Percentiles rank a stretch among this genome's conserved stretches.
Evolutionary conservation across 441 rosid genomes (phyloP).

Genomic region (Mallotus japonicus): DNA sequence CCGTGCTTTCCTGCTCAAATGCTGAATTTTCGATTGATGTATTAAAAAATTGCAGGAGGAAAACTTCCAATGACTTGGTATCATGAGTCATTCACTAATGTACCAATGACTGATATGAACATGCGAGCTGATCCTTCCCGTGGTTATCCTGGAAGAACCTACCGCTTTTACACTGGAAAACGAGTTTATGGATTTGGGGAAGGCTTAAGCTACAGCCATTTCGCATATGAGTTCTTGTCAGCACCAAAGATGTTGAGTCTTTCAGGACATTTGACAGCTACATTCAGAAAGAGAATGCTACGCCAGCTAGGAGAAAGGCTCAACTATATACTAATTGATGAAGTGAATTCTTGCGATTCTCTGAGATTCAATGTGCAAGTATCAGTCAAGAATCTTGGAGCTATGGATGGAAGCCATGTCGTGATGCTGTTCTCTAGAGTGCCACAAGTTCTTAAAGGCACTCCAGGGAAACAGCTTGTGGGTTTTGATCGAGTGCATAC

Average conservation of each 20-base stretch:
- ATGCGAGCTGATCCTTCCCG: constrained; percentile 62
- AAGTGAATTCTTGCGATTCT: constrained; percentile 47
- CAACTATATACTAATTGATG: constrained; percentile 31
- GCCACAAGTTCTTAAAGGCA: constrained; percentile 44
- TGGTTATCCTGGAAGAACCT: constrained; percentile 81
- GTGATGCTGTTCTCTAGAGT: constrained; percentile 58
- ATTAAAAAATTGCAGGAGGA: constrained; percentile 45
- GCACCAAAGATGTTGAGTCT: constrained; percentile 56
- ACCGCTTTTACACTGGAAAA: constrained; percentile 71
- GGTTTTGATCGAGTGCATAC: constrained; percentile 74
- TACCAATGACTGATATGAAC: constrained; percentile 83
- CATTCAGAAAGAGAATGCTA: constrained; percentile 38
- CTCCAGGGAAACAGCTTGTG: constrained; percentile 64
- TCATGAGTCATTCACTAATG: constrained; percentile 61
- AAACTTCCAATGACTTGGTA: constrained; percentile 95
- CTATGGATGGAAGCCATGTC: constrained; percentile 70
- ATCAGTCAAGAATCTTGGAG: constrained; percentile 56
- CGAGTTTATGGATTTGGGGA: constrained; percentile 65
- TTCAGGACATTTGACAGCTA: constrained; percentile 27
- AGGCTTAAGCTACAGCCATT: constrained; percentile 75
- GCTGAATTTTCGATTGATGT: background rate
- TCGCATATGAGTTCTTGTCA: constrained; percentile 51
- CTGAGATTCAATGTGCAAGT: constrained; percentile 47
- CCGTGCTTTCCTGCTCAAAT: background rate
- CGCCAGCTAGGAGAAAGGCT: constrained; percentile 29